These are phyloP conservation scores for Penicillium sp. DNA, from an alignment of 2,329 filamentous ascomycete species.

Conservation along the genomic window DNA sequence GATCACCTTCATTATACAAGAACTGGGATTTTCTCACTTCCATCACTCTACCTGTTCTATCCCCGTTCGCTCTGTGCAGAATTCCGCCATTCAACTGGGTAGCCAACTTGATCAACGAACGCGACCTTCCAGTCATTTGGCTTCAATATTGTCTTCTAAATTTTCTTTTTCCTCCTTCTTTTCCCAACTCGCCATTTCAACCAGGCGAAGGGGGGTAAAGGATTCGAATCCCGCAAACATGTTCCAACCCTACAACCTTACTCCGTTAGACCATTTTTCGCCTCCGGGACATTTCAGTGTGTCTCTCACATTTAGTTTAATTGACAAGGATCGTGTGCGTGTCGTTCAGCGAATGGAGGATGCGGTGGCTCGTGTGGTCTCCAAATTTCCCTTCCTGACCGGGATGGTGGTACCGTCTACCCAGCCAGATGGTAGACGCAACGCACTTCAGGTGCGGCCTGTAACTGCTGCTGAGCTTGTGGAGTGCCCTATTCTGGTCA, in stretches of 20 bases:
- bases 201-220: too few relatives aligned
- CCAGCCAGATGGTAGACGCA: neutral
- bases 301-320: neutral
- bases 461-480: neutral
- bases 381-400: neutral
- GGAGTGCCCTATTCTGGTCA: neutral
- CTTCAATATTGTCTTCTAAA: neutral
- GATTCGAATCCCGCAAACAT: neutral
- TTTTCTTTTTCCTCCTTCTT: too few relatives aligned
- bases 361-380: neutral
- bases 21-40: too few relatives aligned
- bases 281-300: neutral
- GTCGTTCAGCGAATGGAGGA: neutral
- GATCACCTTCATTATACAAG: too few relatives aligned
- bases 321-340: neutral
- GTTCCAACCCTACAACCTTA: neutral
- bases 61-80: neutral
- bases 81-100: neutral
- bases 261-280: neutral
- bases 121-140: neutral
- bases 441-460: neutral
- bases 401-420: neutral
- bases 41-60: neutral
- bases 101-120: neutral
- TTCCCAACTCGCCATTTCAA: too few relatives aligned